phyloP scores from a whole-genome alignment of 768 basidiomycete species.

The Flagelloscypha sp. region DNA sequence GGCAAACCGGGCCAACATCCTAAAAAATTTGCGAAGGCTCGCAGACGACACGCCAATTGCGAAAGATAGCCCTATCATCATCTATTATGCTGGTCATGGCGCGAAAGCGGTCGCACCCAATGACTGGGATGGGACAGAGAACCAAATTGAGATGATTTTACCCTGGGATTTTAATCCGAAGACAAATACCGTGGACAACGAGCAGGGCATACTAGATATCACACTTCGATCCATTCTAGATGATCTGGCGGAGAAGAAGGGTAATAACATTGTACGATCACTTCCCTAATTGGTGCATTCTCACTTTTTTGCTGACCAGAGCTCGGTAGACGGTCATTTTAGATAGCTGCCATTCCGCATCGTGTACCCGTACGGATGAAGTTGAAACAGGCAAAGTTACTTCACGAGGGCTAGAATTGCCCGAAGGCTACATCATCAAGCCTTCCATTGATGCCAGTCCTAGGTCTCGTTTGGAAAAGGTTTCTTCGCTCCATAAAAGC shows the following conservation, averaged over 20 bases:
- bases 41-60: conserved; percentile 17
- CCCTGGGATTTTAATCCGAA: conserved; percentile 23
- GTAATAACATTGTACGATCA: conserved; percentile 34
- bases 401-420: conserved; percentile 3
- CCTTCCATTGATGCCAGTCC: not conserved
- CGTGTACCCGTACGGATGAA: conserved; percentile 26
- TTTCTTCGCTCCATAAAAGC: conserved; percentile 3
- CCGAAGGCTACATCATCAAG: not conserved
- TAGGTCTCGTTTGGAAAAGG: not conserved
- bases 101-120: conserved; percentile 22
- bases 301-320: not conserved
- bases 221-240: conserved; percentile 30
- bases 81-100: conserved; percentile 42
- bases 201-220: conserved; percentile 34
- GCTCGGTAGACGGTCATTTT: conserved; percentile 33
- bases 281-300: not conserved
- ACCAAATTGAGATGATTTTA: conserved; percentile 26
- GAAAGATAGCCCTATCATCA: conserved; percentile 26
- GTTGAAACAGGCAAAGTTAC: too few relatives aligned
- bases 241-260: conserved; percentile 27
- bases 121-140: conserved; percentile 20
- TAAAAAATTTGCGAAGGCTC: conserved; percentile 18
- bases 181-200: conserved; percentile 6
- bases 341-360: conserved; percentile 38
- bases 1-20: conserved; percentile 29